Evolutionary conservation across 768 basidiomycete genomes (phyloP), one percentile per base, ranked within the genome.

Genomic region (Tephrocybe rancida): DNA sequence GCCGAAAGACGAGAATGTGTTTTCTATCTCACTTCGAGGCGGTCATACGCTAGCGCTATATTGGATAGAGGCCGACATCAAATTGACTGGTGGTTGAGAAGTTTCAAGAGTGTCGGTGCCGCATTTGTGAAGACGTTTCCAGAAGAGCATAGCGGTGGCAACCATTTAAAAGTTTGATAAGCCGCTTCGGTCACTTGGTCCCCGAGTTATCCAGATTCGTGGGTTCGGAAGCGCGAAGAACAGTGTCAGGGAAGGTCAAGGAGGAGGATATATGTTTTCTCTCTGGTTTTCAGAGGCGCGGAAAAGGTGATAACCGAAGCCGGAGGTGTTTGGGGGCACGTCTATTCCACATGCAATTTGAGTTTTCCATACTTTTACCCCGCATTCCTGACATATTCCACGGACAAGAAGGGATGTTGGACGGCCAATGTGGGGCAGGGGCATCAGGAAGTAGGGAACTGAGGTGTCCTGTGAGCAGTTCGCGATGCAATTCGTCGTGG

Each of bases 261-360:
- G n/a, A n/a, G n/a, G n/a, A n/a, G n/a, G n/a, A n/a, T n/a, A n/a
- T n/a, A n/a, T n/a, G n/a, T n/a, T 30, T 13, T 30, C 29, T 13
- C 29, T 6, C 29, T 9, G 35, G 35, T 37, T 26, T 27, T 44
- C 6, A 13, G 22, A 6, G 16, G 6, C 27, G 7, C 44, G 24
- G 37, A 49, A 22, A 22, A 22, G n/a, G 2, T 37, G 22, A 42
- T 48, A 56, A 38, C 48, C 52, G 57, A 24, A 38, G 34, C 49
- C 53, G 57, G 57, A 25, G 53, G 57, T 58, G 46, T 58, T 46
- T 9, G 54, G 57, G 57, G 57, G 29, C 25, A 35, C 16, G 21
- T 11, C 30, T 4, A 26, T 35, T n/a, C 45, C 54, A 48, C 45
- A 38, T 58, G 53, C 22, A 35, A 25, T 47, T 43, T 44, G 26